Conservation (phyloP, 2,329 filamentous ascomycete species). For the Colletotrichum sp. region DNA sequence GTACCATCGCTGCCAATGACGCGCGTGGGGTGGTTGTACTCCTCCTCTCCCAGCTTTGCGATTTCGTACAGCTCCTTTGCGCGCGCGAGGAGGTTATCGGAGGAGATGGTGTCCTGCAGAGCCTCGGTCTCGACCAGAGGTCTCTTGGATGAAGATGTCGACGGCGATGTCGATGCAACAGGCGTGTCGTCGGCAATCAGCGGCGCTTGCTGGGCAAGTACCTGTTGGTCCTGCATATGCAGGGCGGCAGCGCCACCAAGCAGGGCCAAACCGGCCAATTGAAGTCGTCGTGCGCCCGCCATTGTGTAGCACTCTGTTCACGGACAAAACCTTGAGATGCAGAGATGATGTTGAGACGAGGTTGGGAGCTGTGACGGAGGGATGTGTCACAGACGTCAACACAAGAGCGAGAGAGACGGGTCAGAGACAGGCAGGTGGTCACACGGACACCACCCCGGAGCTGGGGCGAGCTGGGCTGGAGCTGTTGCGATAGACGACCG, state of each 20-base stretch:
- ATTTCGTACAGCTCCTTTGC: constrained; percentile 68
- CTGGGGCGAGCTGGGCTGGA: not conserved
- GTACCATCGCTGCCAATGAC: constrained; percentile 72
- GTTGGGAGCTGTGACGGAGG: not conserved
- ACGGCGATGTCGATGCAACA: not conserved
- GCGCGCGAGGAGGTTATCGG: constrained; percentile 60
- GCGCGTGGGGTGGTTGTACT: constrained; percentile 72
- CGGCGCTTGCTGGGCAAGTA: constrained; percentile 9
- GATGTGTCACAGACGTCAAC: constrained; percentile 7
- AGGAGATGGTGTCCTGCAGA: constrained; percentile 62
- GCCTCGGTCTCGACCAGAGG: constrained; percentile 57
- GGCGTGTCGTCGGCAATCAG: constrained; percentile 12
- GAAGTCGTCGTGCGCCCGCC: constrained; percentile 6
- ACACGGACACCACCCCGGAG: not conserved
- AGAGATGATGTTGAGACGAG: constrained; percentile 12
- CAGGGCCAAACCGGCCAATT: constrained; percentile 6
- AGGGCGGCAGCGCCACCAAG: constrained; percentile 12
- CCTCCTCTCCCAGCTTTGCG: constrained; percentile 61
- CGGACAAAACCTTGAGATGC: not conserved
- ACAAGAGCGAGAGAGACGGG: not conserved
- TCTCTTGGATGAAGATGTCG: constrained; percentile 25
- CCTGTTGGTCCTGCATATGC: constrained; percentile 9
- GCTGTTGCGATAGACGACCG: constrained; percentile 16
- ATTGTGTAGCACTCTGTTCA: not conserved
- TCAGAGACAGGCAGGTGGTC: not conserved